Evolutionary conservation across 345 rosid genomes (phyloP).

Genomic region (Geranium brycei): DNA sequence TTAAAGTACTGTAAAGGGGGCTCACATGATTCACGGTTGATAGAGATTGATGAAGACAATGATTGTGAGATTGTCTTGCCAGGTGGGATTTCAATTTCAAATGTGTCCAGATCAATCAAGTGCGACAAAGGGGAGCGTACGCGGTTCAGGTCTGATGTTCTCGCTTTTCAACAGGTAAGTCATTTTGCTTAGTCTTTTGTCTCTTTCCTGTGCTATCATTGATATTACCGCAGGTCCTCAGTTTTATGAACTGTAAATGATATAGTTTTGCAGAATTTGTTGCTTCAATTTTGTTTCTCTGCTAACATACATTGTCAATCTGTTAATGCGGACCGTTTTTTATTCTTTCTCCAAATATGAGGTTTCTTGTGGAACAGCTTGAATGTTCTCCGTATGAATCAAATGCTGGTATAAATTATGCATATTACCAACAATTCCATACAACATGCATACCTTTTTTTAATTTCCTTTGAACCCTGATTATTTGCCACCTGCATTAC

Average conservation of each 20-base stretch:
- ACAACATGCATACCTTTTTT: background rate
- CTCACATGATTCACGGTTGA: conserved; percentile 35
- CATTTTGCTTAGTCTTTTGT: too few relatives aligned
- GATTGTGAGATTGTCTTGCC: conserved; percentile 58
- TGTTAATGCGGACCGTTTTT: too few relatives aligned
- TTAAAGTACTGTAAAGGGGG: conserved; percentile 70
- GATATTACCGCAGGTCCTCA: background rate
- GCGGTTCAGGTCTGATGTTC: conserved; percentile 69
- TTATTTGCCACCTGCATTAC: background rate
- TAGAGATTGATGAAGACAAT: conserved; percentile 52
- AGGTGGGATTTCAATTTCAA: conserved; percentile 64
- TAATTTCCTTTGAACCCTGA: background rate
- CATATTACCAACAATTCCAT: background rate
- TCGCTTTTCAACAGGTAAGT: conserved; percentile 78
- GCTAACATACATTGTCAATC: too few relatives aligned
- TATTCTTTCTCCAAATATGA: background rate
- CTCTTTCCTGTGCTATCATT: background rate
- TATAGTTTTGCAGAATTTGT: background rate
- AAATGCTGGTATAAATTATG: background rate
- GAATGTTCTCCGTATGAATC: background rate
- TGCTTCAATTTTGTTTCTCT: background rate
- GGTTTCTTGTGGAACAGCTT: background rate
- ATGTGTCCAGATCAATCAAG: conserved; percentile 71
- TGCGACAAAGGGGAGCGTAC: conserved; percentile 94
- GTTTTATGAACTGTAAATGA: background rate